Evolutionary conservation across 2,329 filamentous ascomycete species (phyloP), one percentile per base, ranked within the genome.

Genomic region (Grosmannia penicillata): DNA sequence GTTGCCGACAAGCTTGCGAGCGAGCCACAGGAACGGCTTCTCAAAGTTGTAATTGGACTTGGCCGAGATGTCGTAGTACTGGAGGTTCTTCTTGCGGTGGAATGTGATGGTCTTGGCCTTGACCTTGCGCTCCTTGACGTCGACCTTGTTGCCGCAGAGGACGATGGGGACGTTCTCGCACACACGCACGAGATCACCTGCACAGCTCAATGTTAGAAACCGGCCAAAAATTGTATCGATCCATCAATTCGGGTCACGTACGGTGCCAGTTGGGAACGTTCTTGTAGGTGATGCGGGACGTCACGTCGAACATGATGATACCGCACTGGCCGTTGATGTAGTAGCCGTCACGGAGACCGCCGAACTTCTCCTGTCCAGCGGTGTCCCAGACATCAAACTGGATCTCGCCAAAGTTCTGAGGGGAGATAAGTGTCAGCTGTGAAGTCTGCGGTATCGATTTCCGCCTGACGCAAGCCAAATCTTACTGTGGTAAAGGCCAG

Each of bases 11-110:
- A 98, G 79, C 79, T 98, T 98, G 64, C 91, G 80, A 53, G 87
- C 89, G 55, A 98, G 81, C 91, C 91, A 96, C 55, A 96, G 81
- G 84, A 98, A 96, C 48, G 89, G 89, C 78, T 96, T 98, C 80
- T 96, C 89, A 65, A 96, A 96, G 79, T 96, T 96, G 72, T 98
- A 96, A 76, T 96, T 96, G 59, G 87, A 95, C 75, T 96, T 98
- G 66, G 91, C 91, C 30, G 86, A 95, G 62, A 96, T 96, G 55
- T 96, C 91, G 75, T 98, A 98, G 78, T 96, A 98, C 70, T 98
- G 91, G 38, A 98, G 80, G 70, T 96, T 98, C 81, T 98, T 98
- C 84, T 98, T 98, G 69, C 91, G 85, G 77, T 98, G 91, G 83
- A 98, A 98, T 51, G 91, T 98, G 68, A 98, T 98, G 61, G 89